These are phyloP conservation scores for Yarrowia alimentaria DNA, from an alignment of 805 yeast species.

Conservation along the genomic window DNA sequence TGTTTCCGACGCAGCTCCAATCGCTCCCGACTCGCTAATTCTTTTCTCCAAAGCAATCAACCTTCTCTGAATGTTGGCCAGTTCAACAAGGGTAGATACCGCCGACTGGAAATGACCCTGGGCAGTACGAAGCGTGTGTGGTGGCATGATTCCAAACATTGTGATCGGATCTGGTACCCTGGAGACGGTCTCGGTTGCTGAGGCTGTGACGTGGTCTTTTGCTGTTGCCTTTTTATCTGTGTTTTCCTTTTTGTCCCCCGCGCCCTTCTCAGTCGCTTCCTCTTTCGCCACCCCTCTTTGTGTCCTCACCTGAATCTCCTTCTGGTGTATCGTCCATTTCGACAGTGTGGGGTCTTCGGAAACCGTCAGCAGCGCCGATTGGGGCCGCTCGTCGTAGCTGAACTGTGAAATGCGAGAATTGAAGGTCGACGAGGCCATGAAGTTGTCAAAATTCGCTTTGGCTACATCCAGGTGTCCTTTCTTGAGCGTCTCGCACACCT, in stretches of 20 bases:
- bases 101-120: conserved; percentile 44
- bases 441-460: conserved; percentile 16
- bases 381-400: conserved; percentile 29
- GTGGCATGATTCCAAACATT: conserved; percentile 53
- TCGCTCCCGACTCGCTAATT: not conserved
- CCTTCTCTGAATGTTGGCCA: conserved; percentile 28
- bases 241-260: too few relatives aligned
- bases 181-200: too few relatives aligned
- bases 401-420: conserved; percentile 6
- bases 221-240: too few relatives aligned
- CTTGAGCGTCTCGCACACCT: conserved; percentile 9
- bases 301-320: too few relatives aligned
- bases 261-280: conserved; percentile 4
- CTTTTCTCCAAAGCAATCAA: not conserved
- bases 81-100: conserved; percentile 31
- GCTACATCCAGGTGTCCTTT: conserved; percentile 11
- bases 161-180: conserved; percentile 45
- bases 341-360: not conserved
- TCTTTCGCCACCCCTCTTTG: too few relatives aligned
- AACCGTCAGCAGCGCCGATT: conserved; percentile 13
- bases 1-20: too few relatives aligned
- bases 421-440: conserved; percentile 16
- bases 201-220: too few relatives aligned
- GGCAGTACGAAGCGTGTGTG: conserved; percentile 43
- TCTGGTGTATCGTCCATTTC: conserved; percentile 6